These are phyloP conservation scores for Pseudocercospora macadamiae DNA, from an alignment of 2,329 filamentous ascomycete species.

Conservation along the genomic window DNA sequence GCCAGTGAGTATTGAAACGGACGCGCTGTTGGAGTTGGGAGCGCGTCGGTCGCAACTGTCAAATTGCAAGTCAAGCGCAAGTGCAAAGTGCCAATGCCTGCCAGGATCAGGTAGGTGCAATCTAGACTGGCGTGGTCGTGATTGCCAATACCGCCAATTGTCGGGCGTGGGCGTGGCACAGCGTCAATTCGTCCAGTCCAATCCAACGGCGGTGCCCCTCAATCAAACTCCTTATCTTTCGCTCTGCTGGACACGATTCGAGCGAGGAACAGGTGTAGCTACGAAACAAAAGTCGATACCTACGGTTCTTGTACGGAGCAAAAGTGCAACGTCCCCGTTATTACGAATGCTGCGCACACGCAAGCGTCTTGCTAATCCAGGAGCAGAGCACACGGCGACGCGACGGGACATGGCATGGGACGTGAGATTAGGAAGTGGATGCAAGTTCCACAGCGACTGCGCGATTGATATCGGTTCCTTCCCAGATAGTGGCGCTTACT, in stretches of 20 bases:
- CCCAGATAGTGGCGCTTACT: background rate
- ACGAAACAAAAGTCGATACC: background rate
- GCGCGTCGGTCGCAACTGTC: too few relatives aligned
- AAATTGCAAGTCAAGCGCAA: too few relatives aligned
- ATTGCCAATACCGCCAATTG: too few relatives aligned
- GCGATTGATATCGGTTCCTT: background rate
- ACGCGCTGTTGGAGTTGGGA: background rate
- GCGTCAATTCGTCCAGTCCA: background rate
- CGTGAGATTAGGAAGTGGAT: slow-evolving; percentile 1
- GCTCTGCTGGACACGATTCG: background rate
- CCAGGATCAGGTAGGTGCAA: background rate
- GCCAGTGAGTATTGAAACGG: background rate
- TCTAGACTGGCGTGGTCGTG: background rate
- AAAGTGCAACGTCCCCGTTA: background rate
- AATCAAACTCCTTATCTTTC: too few relatives aligned
- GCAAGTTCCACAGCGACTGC: background rate
- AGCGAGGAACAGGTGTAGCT: background rate
- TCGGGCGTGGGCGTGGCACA: background rate
- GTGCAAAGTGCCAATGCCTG: too few relatives aligned
- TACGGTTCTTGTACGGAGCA: too few relatives aligned
- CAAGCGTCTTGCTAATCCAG: slow-evolving; percentile 5
- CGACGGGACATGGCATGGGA: background rate
- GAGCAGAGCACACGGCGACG: background rate
- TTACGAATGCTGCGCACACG: background rate
- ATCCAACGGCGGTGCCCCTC: background rate